Evolutionary conservation across 1,284 basidiomycete species (phyloP).

Genomic region (Ganoderma resinaceum): DNA sequence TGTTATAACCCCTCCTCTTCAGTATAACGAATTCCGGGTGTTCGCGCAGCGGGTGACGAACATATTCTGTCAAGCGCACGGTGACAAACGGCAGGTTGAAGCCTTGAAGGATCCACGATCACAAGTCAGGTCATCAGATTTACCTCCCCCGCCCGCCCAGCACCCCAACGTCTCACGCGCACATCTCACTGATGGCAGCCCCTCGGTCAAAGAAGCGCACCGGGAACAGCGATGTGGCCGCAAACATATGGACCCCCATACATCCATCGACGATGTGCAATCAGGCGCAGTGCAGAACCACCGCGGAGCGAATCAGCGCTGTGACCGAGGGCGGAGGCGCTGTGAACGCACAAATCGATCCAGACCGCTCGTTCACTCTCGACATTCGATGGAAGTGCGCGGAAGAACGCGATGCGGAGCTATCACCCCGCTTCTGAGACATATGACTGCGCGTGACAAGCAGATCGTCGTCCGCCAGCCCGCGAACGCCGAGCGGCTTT

Average conservation of each 20-base stretch:
- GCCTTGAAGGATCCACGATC: slow-evolving; percentile 32
- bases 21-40: neutral
- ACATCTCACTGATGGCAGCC: neutral
- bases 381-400: slow-evolving; percentile 1
- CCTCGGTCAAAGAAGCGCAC: neutral
- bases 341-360: slow-evolving; percentile 14
- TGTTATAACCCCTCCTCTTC: neutral
- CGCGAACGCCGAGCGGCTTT: slow-evolving; percentile 19
- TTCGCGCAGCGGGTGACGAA: slow-evolving; percentile 9
- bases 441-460: slow-evolving; percentile 7
- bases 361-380: neutral
- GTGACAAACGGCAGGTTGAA: slow-evolving; percentile 5
- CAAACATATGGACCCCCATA: slow-evolving; percentile 15
- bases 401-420: neutral
- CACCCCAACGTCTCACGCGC: slow-evolving; percentile 5
- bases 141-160: slow-evolving; percentile 5
- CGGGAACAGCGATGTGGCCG: slow-evolving; percentile 10
- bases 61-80: slow-evolving; percentile 12
- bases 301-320: slow-evolving; percentile 5
- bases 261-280: neutral
- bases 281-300: neutral
- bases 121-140: slow-evolving; percentile 18
- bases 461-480: neutral
- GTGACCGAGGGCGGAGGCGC: slow-evolving; percentile 10
- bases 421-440: slow-evolving; percentile 2